These are phyloP conservation scores for Dichomitus squalens DNA, from an alignment of 1,284 basidiomycete species.

Conservation along the genomic window DNA sequence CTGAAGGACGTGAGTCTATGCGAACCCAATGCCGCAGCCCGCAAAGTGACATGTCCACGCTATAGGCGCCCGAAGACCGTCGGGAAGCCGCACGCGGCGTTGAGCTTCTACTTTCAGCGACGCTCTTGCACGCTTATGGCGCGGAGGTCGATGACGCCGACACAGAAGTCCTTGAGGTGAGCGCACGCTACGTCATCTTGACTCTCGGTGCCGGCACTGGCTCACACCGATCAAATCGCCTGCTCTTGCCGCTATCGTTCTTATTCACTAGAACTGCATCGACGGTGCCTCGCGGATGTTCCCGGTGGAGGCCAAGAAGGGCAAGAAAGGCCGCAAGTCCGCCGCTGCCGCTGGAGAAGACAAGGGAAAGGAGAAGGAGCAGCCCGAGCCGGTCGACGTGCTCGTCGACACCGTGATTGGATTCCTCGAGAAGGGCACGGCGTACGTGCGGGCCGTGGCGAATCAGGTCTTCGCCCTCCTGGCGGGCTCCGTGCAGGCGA, in stretches of 20 bases:
- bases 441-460: slow-evolving; percentile 81
- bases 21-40: not conserved
- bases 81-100: slow-evolving; percentile 64
- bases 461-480: slow-evolving; percentile 84
- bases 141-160: slow-evolving; percentile 48
- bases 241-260: slow-evolving; percentile 2
- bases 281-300: slow-evolving; percentile 58
- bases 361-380: slow-evolving; percentile 37
- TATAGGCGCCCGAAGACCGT: slow-evolving; percentile 48
- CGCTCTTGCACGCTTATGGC: slow-evolving; percentile 74
- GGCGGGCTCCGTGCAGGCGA: slow-evolving; percentile 67
- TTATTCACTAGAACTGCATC: slow-evolving; percentile 35
- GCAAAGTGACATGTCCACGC: not conserved
- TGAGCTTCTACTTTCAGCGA: slow-evolving; percentile 71
- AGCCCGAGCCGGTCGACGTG: slow-evolving; percentile 73
- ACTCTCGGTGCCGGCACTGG: not conserved
- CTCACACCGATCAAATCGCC: slow-evolving; percentile 6
- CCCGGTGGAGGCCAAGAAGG: slow-evolving; percentile 40
- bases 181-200: not conserved
- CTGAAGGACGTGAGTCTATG: slow-evolving; percentile 50
- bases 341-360: slow-evolving; percentile 35
- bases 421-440: slow-evolving; percentile 84
- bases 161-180: slow-evolving; percentile 65
- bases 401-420: slow-evolving; percentile 89
- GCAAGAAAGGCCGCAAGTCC: slow-evolving; percentile 48